These are phyloP conservation scores for Aspergillus nomiae DNA, from an alignment of 2,329 filamentous ascomycete species.

Conservation along the genomic window DNA sequence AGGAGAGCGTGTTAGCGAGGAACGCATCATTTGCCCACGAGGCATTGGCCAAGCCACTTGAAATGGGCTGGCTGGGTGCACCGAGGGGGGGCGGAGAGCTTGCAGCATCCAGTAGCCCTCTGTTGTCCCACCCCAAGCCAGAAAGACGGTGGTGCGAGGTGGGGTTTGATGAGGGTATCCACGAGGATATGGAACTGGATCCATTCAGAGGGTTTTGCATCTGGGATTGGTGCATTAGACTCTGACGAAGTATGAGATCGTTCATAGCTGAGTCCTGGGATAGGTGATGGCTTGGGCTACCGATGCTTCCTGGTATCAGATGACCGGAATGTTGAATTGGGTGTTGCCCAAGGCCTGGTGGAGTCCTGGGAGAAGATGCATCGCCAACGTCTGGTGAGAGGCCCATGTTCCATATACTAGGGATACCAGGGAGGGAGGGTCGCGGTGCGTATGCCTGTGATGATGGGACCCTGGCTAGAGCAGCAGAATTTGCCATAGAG, in stretches of 20 bases:
- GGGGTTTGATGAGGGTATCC: conserved; percentile 23
- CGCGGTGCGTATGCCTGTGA: conserved; percentile 37
- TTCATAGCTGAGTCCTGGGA: conserved; percentile 29
- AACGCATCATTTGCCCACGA: conserved; percentile 43
- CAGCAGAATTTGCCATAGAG: conserved; percentile 22
- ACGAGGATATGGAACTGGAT: conserved; percentile 26
- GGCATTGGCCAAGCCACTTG: conserved; percentile 30
- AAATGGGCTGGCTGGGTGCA: conserved; percentile 27
- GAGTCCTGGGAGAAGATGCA: conserved; percentile 40
- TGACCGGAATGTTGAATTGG: conserved; percentile 16
- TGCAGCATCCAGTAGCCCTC: conserved; percentile 18
- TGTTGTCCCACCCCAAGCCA: conserved; percentile 27
- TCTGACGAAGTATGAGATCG: conserved; percentile 32
- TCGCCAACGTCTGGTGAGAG: conserved; percentile 49
- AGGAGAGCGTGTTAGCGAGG: conserved; percentile 33
- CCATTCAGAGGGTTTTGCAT: conserved; percentile 23
- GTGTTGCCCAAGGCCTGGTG: conserved; percentile 35
- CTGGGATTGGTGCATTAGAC: conserved; percentile 28
- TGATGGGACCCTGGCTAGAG: conserved; percentile 23
- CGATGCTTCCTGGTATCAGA: conserved; percentile 17
- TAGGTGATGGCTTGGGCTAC: conserved; percentile 20
- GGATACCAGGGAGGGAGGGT: conserved; percentile 34
- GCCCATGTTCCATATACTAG: conserved; percentile 49
- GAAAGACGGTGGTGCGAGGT: conserved; percentile 19
- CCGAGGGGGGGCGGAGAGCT: conserved; percentile 24